phyloP scores from a whole-genome alignment of 1,284 basidiomycete species.

The Takashimella tepidaria region DNA sequence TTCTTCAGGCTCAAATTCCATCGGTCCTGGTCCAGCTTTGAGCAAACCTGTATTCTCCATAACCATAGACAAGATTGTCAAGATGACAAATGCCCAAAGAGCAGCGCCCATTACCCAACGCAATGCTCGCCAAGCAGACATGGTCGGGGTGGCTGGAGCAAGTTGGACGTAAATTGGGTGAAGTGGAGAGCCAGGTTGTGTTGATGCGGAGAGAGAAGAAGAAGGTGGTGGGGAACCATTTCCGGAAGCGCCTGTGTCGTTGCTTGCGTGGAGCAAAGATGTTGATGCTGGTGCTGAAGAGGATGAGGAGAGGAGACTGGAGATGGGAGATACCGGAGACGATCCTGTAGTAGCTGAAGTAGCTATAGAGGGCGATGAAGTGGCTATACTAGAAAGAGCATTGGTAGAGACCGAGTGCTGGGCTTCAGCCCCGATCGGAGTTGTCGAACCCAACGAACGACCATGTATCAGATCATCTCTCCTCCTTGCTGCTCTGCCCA shows the following conservation, averaged over 20 bases:
- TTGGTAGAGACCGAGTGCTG: background rate
- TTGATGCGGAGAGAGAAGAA: constrained; percentile 32
- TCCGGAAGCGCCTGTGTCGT: no score
- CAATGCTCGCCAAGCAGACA: constrained; percentile 26
- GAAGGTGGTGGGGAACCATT: constrained; percentile 20
- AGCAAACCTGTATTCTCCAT: constrained; percentile 87
- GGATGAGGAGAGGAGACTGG: constrained; percentile 1
- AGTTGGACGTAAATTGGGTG: constrained; percentile 44
- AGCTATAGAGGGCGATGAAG: constrained; percentile 4
- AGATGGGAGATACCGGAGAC: constrained; percentile 10
- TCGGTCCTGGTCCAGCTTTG: constrained; percentile 66
- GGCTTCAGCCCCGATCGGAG: background rate
- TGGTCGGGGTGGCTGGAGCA: constrained; percentile 33
- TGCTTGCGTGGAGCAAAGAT: background rate
- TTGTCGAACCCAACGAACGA: background rate
- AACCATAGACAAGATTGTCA: constrained; percentile 78
- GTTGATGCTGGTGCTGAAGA: constrained; percentile 6
- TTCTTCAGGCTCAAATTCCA: constrained; percentile 53
- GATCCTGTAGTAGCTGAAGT: constrained; percentile 50
- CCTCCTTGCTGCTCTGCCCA: constrained; percentile 23
- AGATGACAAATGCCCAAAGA: constrained; percentile 50
- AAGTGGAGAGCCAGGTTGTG: constrained; percentile 33
- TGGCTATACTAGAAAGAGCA: constrained; percentile 1
- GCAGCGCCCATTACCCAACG: constrained; percentile 34
- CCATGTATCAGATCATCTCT: constrained; percentile 25